Conservation (phyloP, 169 alveolate genomes). For the Perkinsus marinus region DNA sequence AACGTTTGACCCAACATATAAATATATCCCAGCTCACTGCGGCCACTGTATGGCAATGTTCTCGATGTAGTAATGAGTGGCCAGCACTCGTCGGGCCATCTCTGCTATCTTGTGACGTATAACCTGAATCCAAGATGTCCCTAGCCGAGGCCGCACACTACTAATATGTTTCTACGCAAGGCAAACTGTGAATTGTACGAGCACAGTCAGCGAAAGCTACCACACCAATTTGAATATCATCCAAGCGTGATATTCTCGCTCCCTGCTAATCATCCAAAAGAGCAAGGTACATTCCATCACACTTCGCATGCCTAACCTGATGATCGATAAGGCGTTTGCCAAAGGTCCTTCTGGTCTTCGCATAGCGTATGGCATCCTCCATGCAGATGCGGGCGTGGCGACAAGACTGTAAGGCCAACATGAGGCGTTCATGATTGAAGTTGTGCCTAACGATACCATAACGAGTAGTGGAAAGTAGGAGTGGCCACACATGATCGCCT, state of each 20-base stretch:
- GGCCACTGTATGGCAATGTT: not conserved
- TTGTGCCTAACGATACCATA: not conserved
- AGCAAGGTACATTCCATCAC: too few species aligned
- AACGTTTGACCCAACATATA: too few species aligned
- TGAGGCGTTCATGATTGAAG: not conserved
- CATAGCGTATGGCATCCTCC: not conserved
- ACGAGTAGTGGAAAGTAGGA: not conserved
- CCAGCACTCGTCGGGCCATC: not conserved
- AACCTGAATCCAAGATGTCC: not conserved
- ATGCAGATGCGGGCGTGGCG: not conserved
- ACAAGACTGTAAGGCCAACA: not conserved
- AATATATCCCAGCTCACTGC: not conserved
- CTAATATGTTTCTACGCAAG: too few species aligned
- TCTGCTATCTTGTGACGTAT: not conserved
- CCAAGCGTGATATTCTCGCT: too few species aligned
- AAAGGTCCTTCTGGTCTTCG: not conserved
- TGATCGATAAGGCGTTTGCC: not conserved
- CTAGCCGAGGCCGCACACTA: too few species aligned
- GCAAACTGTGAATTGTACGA: too few species aligned
- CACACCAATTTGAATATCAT: too few species aligned
- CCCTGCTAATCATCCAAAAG: too few species aligned
- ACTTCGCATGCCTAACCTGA: not conserved
- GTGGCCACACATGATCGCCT: not conserved
- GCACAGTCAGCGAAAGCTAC: too few species aligned
- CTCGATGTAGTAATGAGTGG: not conserved